Conservation (phyloP, 176 grass and related monocot species). For the Eragrostis nindensis region DNA sequence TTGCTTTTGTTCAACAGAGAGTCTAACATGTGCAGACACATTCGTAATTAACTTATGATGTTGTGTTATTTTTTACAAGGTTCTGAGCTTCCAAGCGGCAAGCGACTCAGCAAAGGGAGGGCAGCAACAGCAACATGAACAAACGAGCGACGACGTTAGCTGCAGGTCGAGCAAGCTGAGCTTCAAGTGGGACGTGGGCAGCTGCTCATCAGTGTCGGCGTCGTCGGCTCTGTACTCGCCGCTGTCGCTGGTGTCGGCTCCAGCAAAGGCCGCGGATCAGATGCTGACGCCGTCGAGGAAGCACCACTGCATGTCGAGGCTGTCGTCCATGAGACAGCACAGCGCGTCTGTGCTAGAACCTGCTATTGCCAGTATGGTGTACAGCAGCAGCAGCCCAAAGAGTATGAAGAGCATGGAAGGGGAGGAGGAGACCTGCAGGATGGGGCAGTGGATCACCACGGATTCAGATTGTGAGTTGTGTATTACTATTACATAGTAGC, state of each 20-base stretch:
- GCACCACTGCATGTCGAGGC: conserved; percentile 30
- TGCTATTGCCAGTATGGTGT: background rate
- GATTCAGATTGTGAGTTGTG: conserved; percentile 58
- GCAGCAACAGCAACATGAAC: background rate
- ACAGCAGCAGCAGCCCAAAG: background rate
- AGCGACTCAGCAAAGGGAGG: conserved; percentile 28
- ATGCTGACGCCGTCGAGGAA: conserved; percentile 39
- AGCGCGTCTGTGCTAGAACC: background rate
- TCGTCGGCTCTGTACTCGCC: conserved; percentile 52
- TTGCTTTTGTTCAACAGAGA: background rate
- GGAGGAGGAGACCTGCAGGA: conserved; percentile 22
- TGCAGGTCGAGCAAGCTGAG: conserved; percentile 53
- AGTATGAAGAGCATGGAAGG: conserved; percentile 9
- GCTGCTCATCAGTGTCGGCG: conserved; percentile 48
- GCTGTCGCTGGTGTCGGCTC: conserved; percentile 43
- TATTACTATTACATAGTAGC: background rate
- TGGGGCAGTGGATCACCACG: conserved; percentile 61
- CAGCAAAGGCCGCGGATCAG: conserved; percentile 21
- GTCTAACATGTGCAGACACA: background rate
- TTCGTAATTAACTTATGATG: background rate
- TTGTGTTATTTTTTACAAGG: conserved; percentile 27
- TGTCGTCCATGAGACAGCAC: conserved; percentile 51
- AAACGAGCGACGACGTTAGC: conserved; percentile 16
- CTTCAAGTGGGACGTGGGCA: conserved; percentile 65
- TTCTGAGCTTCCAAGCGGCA: conserved; percentile 47